Evolutionary conservation across 306 rosid species (phyloP), one percentile per base, ranked within the genome.

Genomic region (Carpinus fangiana): DNA sequence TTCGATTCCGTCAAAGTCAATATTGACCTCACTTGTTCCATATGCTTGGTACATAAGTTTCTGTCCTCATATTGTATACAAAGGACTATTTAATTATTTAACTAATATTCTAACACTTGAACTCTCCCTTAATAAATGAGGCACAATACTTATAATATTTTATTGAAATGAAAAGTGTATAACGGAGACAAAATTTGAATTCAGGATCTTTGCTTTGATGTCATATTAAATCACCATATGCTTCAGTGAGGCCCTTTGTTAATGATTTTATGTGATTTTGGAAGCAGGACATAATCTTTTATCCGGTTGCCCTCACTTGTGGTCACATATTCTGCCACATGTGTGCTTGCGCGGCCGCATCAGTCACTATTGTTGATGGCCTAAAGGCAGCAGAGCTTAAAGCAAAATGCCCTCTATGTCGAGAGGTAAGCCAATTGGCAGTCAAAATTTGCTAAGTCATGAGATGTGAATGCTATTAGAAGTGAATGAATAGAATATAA

Each of bases 301-400:
- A 95, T 88, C 94, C 99, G 3, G 96, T 91, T 82, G 88, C 98
- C 78, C 92, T 95, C 76, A 82, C 87, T 23, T 95, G 99, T 45
- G 98, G 99, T 66, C 99, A 95, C 78, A 91, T 95, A 81, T 93
- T 87, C 91, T 95, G 99, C 87, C 88, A 85, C 79, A 81, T 90
- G 78, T 95, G 99, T 74, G 93, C 96, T 72, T 91, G 97, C 88
- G 91, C 96, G 0, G 97, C 99, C 74, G 96, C 98, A 55, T 90
- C 97, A 2, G 97, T 91, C 64, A 87, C 90, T 36, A 93, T 91
- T 60, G 90, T 95, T 0, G 82, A 90, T 73, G 93, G 97, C 47
- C 90, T 95, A 20, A 91, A 88, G 81, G 57, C 76, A 12, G 87
- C 99, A 2, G 73, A 80, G 36, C 85, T 83, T 60, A 91, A 83